Evolutionary conservation across 2,329 filamentous ascomycete genomes (phyloP).

Genomic region (Magnaporthiopsis incrustans): DNA sequence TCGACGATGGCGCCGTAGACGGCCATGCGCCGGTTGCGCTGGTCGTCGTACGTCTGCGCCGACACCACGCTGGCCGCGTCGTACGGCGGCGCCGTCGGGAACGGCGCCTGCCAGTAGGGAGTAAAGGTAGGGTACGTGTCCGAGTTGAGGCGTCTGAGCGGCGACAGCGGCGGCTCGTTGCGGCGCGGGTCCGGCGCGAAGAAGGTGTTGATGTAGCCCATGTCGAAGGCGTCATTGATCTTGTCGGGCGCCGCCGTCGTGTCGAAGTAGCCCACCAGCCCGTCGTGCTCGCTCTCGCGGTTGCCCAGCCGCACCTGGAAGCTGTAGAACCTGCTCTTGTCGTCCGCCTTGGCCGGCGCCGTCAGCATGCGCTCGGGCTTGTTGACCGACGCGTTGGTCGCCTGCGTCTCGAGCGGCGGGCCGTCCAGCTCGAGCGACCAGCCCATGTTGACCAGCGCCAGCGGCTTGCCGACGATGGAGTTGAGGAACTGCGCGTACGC

Average conservation of each 20-base stretch:
- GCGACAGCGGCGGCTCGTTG: background rate
- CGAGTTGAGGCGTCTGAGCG: background rate
- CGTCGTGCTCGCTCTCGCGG: constrained; percentile 23
- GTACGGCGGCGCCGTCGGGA: background rate
- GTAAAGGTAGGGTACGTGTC: constrained; percentile 1
- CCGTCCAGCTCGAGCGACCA: constrained; percentile 28
- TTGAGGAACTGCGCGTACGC: constrained; percentile 27
- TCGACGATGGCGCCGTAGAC: constrained; percentile 25
- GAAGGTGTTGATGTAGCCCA: constrained; percentile 20
- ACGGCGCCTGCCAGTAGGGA: constrained; percentile 2
- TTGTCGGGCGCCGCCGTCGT: constrained; percentile 12
- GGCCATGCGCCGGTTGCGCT: constrained; percentile 11
- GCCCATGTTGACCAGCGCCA: constrained; percentile 32
- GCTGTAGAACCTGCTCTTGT: constrained; percentile 17
- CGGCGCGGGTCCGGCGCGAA: constrained; percentile 12
- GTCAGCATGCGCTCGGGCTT: constrained; percentile 2
- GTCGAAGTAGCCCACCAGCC: constrained; percentile 31
- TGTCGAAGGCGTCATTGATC: constrained; percentile 13
- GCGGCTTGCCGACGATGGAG: constrained; percentile 30
- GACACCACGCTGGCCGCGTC: background rate
- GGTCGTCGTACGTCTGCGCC: constrained; percentile 1
- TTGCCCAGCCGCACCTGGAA: constrained; percentile 31
- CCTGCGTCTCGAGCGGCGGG: constrained; percentile 5
- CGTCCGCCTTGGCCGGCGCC: constrained; percentile 3
- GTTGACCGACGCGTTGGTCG: background rate